A percentile compares a stretch with the other conserved stretches of the same genome.
phyloP scores from a whole-genome alignment of 2,329 filamentous ascomycete genomes.

The Diplodia mutila region DNA sequence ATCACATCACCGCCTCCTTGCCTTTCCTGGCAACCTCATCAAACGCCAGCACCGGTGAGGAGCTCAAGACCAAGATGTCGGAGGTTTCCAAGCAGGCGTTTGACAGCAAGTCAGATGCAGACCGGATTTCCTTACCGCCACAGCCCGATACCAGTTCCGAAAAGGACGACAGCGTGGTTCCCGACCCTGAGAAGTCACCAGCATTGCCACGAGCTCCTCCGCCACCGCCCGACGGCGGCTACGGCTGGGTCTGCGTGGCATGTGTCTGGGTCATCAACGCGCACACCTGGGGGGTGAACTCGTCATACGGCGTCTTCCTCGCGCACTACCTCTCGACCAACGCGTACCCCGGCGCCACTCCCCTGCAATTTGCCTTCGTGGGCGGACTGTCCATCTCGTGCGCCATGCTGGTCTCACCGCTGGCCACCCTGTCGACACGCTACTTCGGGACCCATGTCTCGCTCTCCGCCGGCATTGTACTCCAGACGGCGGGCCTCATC shows the following conservation, averaged over 20 bases:
- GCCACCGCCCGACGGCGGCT: conserved; percentile 37
- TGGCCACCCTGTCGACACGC: conserved; percentile 29
- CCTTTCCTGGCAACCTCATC: no score
- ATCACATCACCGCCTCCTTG: no score
- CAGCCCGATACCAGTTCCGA: no score
- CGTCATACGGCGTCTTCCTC: conserved; percentile 25
- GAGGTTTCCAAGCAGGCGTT: no score
- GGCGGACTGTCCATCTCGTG: conserved; percentile 39
- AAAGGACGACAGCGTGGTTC: no score
- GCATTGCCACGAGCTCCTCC: no score
- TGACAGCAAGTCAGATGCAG: no score
- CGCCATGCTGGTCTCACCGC: conserved; percentile 35
- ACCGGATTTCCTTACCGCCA: no score
- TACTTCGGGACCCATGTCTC: neutral
- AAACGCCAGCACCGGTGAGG: no score
- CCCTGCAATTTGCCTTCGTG: conserved; percentile 40
- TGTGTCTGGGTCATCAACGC: conserved; percentile 35
- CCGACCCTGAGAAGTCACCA: no score
- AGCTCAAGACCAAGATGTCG: no score
- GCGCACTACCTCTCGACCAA: conserved; percentile 1
- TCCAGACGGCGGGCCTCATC: conserved; percentile 28
- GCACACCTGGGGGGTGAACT: conserved; percentile 38
- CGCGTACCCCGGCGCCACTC: conserved; percentile 29
- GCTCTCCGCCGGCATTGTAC: neutral
- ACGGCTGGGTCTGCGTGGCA: conserved; percentile 41